Base-by-base conservation (phyloP, 2,329 filamentous ascomycete genomes). In the Alternaria ethzedia region DNA sequence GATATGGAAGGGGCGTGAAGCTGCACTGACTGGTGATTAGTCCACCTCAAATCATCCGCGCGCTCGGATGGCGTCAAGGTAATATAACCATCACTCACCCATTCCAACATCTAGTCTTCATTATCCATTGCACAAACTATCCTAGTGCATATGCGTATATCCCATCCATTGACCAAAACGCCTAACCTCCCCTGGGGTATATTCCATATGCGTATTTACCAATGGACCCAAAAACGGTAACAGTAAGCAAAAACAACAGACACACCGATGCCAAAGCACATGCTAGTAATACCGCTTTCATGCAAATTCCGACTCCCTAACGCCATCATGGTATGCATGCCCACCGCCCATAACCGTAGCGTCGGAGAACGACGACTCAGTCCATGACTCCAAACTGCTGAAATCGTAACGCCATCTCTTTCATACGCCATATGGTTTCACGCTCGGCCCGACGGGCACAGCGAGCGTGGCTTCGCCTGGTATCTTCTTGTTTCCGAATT, bases 401-500 rank as follows among this genome's bases (percentile, higher is more conserved):
- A 12, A 15, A 13, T 41, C 36, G 23, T 44, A 43, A 41, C 11
- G 21, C 32, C 32, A 44, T 44, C 28, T 43, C 30, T 28, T 26
- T 59, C 41, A 59, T 15, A 58, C 41, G 11, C 59, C 54, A 17
- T 62, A 43, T 6, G 47, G 23, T 20, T 28, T 41, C 20, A 21
- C 54, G 17, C 25, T 60, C 15, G 49, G 43, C 44, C 15, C 32
- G 26, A 28, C 13, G 4, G 45, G 17, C 20, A 41, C 26, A 15
- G 20, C 36, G 12, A 46, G 9, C 21, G 17, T 23, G 28, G 21
- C 13, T 25, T 45, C 32, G 23, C 50, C 56, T 21, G 32, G 13
- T 15, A 21, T 15, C 12, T 26, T 32, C 23, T 60, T 56, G 32
- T 36, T 28, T n/a, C 46, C 23, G 25, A 55, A 74, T 26, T 65